phyloP scores from a whole-genome alignment of 1,284 basidiomycete species.

The Ustilago tritici region DNA sequence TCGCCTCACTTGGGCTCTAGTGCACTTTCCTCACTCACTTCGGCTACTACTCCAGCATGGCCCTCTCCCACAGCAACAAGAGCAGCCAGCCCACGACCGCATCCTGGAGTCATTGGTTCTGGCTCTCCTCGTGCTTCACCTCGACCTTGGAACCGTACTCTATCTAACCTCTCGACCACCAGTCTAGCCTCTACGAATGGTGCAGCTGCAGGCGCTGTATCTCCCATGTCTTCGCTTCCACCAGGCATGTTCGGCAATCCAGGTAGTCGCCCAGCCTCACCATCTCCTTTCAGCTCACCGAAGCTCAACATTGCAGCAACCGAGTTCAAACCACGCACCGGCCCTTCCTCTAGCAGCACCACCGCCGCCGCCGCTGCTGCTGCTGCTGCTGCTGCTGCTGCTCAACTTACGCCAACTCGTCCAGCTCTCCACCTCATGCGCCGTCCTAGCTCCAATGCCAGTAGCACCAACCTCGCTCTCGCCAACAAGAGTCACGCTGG shows the following conservation, averaged over 20 bases:
- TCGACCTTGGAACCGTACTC: conserved; percentile 51
- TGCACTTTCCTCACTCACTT: conserved; percentile 29
- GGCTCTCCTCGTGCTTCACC: conserved; percentile 58
- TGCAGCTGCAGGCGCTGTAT: conserved; percentile 16
- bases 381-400: conserved; percentile 4
- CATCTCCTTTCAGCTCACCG: conserved; percentile 60
- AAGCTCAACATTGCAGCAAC: conserved; percentile 62
- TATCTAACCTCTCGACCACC: conserved; percentile 47
- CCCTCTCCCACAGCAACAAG: conserved; percentile 11
- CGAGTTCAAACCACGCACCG: conserved; percentile 60
- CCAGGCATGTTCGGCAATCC: conserved; percentile 31
- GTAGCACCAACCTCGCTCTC: conserved; percentile 51
- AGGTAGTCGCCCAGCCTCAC: conserved; percentile 54
- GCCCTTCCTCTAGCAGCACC: conserved; percentile 18
- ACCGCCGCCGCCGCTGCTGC: too few species aligned
- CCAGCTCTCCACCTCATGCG: conserved; percentile 33
- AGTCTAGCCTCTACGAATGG: conserved; percentile 40
- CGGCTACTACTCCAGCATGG: conserved; percentile 29
- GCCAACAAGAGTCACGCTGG: conserved; percentile 57
- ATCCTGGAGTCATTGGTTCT: conserved; percentile 58
- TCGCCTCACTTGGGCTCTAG: conserved; percentile 43
- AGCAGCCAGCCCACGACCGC: conserved; percentile 38
- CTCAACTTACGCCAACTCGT: conserved; percentile 37
- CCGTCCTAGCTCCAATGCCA: conserved; percentile 47
- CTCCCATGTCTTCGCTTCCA: conserved; percentile 46